Evolutionary conservation across 2,329 filamentous ascomycete species (phyloP).

Genomic region (Aureobasidium sp.): DNA sequence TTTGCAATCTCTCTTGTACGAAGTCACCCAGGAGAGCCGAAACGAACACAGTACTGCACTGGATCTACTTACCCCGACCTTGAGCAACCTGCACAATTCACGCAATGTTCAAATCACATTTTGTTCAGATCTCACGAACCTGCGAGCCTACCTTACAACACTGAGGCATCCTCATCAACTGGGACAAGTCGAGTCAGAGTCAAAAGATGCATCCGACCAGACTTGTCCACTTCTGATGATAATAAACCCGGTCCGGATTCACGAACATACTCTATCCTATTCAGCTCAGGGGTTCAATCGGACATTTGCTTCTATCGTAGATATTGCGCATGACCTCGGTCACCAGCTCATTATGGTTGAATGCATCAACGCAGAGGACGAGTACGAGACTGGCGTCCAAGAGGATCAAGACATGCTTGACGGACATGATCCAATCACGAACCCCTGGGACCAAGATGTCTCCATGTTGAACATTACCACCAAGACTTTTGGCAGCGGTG

Average conservation of each 20-base stretch:
- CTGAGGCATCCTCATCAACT: background rate
- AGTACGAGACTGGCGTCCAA: background rate
- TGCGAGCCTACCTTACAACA: constrained; percentile 62
- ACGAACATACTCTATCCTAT: constrained; percentile 62
- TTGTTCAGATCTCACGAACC: constrained; percentile 63
- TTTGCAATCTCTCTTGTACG: constrained; percentile 43
- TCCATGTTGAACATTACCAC: constrained; percentile 41
- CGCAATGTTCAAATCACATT: constrained; percentile 63
- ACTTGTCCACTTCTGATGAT: constrained; percentile 45
- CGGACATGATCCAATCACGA: background rate
- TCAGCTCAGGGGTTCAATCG: constrained; percentile 62
- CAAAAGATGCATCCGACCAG: background rate
- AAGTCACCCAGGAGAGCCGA: background rate
- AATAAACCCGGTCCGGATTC: constrained; percentile 57
- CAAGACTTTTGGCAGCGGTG: constrained; percentile 29
- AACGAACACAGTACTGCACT: constrained; percentile 6
- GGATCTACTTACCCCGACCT: constrained; percentile 50
- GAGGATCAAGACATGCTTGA: constrained; percentile 8
- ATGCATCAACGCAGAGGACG: constrained; percentile 19
- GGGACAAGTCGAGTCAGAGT: background rate
- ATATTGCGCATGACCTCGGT: constrained; percentile 40
- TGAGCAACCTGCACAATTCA: constrained; percentile 60
- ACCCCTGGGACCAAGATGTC: constrained; percentile 37
- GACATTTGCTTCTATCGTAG: constrained; percentile 54
- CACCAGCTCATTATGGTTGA: constrained; percentile 36